Base-by-base conservation (phyloP, 2,329 filamentous ascomycete species). In the Fusarium begoniae region DNA sequence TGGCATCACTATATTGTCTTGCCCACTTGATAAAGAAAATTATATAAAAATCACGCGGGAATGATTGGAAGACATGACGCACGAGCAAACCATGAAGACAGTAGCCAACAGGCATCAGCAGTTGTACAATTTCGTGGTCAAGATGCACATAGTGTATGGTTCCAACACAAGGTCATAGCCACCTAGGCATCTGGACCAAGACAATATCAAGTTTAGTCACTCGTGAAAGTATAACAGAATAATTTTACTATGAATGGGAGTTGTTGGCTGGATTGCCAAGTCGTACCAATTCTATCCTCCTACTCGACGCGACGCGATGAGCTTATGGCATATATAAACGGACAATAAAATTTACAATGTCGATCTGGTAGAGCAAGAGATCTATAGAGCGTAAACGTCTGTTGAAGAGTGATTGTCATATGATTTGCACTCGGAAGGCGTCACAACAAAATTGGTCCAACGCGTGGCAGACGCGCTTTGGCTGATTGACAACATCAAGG, bases 81-180 rank as follows among this genome's bases (percentile, higher is more conserved):
- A 22, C 2, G 14, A 20, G 18, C 8, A 20, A 26, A 9, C 1
- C 6, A 4, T 26, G 17, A 6, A 18, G 9, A 26, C 1, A 26
- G 0, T 12, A 3, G 11, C 2, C 15, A 12, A 44, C 4, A 1
- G 14, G 0, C 32, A 15, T 1, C 7, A 35, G 14, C 11, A 17
- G 4, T 8, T 8, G 4, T 6, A 13, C 5, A 11, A 8, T 3
- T n/a, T n/a, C 4, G 3, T 11, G 14, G 14, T 10, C 1, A 4
- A 24, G 2, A 7, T 10, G 18, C 44, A 10, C 0, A 2, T 8
- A 6, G 6, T 8, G 1, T 22, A 8, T 4, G 2, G 14, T 1
- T 17, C 5, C 8, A 32, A 9, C 2, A 5, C 0, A 3, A 12
- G 5, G 4, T 13, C 15, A 18, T 9, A 13, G 22, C 47, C 2